Evolutionary conservation across 345 rosid species (phyloP).

Genomic region (Sonneratia caseolaris): DNA sequence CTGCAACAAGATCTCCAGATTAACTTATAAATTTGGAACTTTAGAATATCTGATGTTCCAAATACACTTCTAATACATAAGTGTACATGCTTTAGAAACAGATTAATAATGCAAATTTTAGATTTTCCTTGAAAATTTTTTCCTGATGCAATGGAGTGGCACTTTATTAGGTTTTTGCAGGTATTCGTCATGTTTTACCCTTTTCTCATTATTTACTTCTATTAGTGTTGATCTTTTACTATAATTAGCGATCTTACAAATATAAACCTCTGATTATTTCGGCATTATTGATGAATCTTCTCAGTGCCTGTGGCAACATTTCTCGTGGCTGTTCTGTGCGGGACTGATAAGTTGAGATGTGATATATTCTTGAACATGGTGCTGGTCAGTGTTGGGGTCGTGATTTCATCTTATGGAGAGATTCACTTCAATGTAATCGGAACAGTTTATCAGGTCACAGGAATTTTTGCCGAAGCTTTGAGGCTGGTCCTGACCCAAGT

Average conservation of each 20-base stretch:
- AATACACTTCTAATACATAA: neutral
- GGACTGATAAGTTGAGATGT: conserved; percentile 89
- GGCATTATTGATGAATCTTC: conserved; percentile 12
- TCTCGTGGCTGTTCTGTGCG: conserved; percentile 84
- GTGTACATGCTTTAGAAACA: neutral
- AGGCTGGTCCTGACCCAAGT: conserved; percentile 96
- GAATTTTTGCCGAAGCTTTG: conserved; percentile 96
- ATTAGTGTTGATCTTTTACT: neutral
- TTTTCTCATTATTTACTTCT: neutral
- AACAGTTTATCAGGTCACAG: conserved; percentile 90
- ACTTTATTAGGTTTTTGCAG: neutral
- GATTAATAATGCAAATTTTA: neutral
- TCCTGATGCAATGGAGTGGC: neutral
- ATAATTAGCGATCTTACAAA: neutral
- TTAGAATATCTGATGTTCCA: conserved; percentile 9
- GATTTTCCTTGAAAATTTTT: neutral
- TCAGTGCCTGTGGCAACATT: conserved; percentile 99
- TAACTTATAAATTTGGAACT: neutral
- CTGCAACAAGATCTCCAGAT: neutral
- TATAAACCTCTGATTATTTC: neutral
- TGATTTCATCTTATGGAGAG: conserved; percentile 93
- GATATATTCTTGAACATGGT: conserved; percentile 92
- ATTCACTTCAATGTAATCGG: conserved; percentile 92
- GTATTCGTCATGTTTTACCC: neutral
- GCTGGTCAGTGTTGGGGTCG: conserved; percentile 98